Percentiles rank a stretch among this genome's conserved stretches.
Evolutionary conservation across 106 monocot species (phyloP).

Genomic region (Dendrobium catenatum): DNA sequence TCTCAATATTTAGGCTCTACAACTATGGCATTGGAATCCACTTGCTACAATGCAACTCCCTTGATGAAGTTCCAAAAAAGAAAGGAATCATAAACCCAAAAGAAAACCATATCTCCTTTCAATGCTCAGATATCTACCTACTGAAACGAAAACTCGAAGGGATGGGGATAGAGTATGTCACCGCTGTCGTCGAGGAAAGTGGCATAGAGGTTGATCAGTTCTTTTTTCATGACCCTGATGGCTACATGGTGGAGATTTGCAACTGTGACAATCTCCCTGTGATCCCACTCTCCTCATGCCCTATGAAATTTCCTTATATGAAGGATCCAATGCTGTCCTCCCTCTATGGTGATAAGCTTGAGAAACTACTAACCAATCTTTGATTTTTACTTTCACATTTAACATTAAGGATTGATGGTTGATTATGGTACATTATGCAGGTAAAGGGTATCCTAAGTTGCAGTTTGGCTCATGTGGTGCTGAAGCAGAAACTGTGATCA

Average conservation of each 20-base stretch:
- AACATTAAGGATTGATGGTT: not conserved
- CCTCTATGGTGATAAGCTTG: conserved; percentile 10
- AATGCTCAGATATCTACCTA: conserved; percentile 35
- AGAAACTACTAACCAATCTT: not conserved
- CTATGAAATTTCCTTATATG: conserved; percentile 24
- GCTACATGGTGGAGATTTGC: conserved; percentile 69
- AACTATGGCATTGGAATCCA: conserved; percentile 55
- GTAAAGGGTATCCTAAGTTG: conserved; percentile 18
- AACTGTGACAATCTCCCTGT: conserved; percentile 52
- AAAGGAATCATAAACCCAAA: conserved; percentile 42
- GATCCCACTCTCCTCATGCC: conserved; percentile 44
- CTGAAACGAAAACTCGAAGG: conserved; percentile 31
- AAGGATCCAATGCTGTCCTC: conserved; percentile 21
- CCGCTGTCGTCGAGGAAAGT: conserved; percentile 39
- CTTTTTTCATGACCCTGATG: conserved; percentile 70
- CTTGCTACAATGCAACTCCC: conserved; percentile 32
- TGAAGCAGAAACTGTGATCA: conserved; percentile 34
- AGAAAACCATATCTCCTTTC: conserved; percentile 72
- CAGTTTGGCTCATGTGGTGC: conserved; percentile 21
- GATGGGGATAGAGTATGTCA: conserved; percentile 49
- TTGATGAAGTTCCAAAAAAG: conserved; percentile 27
- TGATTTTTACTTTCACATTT: not conserved
- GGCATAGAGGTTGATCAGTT: conserved; percentile 51
- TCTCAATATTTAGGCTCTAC: conserved; percentile 29
- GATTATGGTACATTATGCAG: conserved; percentile 10